These are phyloP conservation scores for Kwoniella dendrophila DNA, from an alignment of 768 basidiomycete genomes.

Conservation along the genomic window DNA sequence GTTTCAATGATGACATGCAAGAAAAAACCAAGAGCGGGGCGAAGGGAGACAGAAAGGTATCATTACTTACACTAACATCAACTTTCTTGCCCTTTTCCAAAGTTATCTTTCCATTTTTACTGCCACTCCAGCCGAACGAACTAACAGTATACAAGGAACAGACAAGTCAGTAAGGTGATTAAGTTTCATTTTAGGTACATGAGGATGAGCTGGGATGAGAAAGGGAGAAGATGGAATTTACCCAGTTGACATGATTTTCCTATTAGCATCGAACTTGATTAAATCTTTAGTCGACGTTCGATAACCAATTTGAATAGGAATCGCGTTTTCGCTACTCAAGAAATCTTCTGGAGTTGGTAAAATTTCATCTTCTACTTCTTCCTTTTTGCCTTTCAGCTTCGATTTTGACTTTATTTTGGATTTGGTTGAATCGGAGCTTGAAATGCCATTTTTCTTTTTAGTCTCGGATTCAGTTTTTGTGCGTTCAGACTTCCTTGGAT, in stretches of 20 bases:
- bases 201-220: background rate
- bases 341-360: conserved; percentile 5
- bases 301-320: conserved; percentile 6
- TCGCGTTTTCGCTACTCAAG: background rate
- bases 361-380: background rate
- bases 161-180: background rate
- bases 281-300: background rate
- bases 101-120: conserved; percentile 6
- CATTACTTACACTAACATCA: conserved; percentile 15
- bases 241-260: conserved; percentile 20
- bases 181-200: background rate
- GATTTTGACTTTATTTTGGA: background rate
- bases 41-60: no score
- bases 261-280: conserved; percentile 3
- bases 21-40: no score
- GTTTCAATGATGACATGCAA: background rate
- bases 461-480: background rate
- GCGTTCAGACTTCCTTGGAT: no score
- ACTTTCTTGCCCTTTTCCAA: background rate
- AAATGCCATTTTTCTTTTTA: background rate
- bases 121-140: conserved; percentile 20
- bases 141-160: background rate
- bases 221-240: conserved; percentile 4
- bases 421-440: background rate
- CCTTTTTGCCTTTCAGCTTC: background rate